Evolutionary conservation across 2,329 filamentous ascomycete species (phyloP).

Genomic region (Colletotrichum musicola): DNA sequence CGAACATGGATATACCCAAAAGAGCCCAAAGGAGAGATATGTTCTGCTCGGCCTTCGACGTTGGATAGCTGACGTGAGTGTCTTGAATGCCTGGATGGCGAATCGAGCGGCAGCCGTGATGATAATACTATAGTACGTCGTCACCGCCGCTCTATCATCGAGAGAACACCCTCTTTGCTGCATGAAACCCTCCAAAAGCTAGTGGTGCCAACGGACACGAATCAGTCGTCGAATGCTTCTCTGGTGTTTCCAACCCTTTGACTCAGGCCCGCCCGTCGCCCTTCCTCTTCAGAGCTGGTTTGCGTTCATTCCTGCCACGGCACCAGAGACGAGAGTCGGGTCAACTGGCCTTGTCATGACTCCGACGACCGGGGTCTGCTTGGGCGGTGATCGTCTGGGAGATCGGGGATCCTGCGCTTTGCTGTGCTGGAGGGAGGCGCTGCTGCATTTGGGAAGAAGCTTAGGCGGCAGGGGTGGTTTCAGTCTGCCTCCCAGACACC

Average conservation of each 20-base stretch:
- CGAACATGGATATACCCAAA: conserved; percentile 1
- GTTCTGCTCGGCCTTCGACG: not conserved
- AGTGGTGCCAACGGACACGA: conserved; percentile 30
- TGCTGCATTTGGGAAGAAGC: conserved; percentile 35
- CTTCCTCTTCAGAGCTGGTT: conserved; percentile 10
- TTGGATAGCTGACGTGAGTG: conserved; percentile 7
- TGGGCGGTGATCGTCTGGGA: conserved; percentile 27
- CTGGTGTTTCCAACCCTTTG: conserved; percentile 23
- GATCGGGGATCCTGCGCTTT: conserved; percentile 14
- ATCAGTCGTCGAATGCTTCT: conserved; percentile 26
- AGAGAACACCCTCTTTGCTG: conserved; percentile 35
- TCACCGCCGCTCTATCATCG: not conserved
- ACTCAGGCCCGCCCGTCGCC: conserved; percentile 18
- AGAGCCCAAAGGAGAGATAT: not conserved
- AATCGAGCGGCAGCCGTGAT: conserved; percentile 2
- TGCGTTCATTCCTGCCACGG: not conserved
- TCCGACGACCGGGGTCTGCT: conserved; percentile 31
- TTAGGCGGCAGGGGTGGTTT: conserved; percentile 29
- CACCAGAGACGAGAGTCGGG: conserved; percentile 20
- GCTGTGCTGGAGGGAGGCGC: not conserved
- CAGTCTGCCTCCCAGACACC: conserved; percentile 28
- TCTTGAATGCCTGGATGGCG: conserved; percentile 18
- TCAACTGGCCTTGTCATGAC: conserved; percentile 34
- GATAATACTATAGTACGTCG: not conserved
- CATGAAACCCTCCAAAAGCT: conserved; percentile 38